Evolutionary conservation across 768 basidiomycete species (phyloP).

Genomic region (Agrocybe chaxingu): DNA sequence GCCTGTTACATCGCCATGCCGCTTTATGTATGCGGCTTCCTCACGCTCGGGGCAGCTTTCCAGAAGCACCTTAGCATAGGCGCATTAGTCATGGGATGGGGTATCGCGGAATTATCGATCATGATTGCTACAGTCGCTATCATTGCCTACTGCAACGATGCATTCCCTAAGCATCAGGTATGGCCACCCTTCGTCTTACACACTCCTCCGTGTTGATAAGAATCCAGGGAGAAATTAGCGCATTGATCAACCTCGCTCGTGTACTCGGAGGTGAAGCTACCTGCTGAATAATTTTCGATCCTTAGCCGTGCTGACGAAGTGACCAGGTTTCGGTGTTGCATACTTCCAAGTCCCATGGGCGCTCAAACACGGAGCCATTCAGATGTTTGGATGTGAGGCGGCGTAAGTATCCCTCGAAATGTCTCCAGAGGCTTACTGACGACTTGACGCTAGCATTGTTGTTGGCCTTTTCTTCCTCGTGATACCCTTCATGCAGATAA

Average conservation of each 20-base stretch:
- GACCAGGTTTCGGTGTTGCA: constrained; percentile 54
- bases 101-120: constrained; percentile 51
- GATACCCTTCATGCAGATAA: constrained; percentile 49
- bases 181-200: background rate
- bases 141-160: constrained; percentile 38
- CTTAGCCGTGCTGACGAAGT: background rate
- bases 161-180: constrained; percentile 30
- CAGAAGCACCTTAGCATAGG: constrained; percentile 50
- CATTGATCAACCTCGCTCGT: constrained; percentile 55
- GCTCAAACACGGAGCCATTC: constrained; percentile 52
- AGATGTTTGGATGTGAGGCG: constrained; percentile 61
- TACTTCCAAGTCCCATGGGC: constrained; percentile 72
- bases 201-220: too few species aligned
- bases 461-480: constrained; percentile 47
- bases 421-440: background rate
- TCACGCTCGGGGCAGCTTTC: constrained; percentile 52
- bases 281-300: background rate
- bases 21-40: constrained; percentile 61
- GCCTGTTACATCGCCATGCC: constrained; percentile 57
- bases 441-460: constrained; percentile 35
- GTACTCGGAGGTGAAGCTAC: constrained; percentile 41
- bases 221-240: constrained; percentile 58
- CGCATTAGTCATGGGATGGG: constrained; percentile 66
- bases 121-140: constrained; percentile 64
- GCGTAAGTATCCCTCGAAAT: constrained; percentile 36